Conservation (phyloP, 1,284 basidiomycete species). For the Quambalaria eucalypti region DNA sequence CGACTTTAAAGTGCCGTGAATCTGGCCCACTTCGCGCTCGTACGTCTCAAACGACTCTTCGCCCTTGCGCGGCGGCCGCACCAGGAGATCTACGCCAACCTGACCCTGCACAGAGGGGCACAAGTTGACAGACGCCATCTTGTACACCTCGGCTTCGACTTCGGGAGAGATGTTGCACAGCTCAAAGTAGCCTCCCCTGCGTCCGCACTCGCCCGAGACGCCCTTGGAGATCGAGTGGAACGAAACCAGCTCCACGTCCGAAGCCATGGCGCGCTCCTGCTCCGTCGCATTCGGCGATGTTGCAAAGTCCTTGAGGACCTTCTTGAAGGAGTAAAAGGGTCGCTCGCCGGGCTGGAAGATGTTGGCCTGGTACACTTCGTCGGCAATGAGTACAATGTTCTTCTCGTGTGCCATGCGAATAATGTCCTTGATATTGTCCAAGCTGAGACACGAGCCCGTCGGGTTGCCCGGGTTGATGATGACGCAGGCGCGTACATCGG, state of each 20-base stretch:
- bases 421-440: constrained; percentile 35
- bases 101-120: constrained; percentile 44
- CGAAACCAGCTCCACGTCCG: constrained; percentile 39
- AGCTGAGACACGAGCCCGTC: constrained; percentile 35
- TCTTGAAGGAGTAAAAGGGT: constrained; percentile 43
- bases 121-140: constrained; percentile 38
- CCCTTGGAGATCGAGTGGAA: constrained; percentile 45
- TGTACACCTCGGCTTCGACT: constrained; percentile 41
- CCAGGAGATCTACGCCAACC: constrained; percentile 43
- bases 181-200: constrained; percentile 44
- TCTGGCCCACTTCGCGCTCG: constrained; percentile 22
- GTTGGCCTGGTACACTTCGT: constrained; percentile 45
- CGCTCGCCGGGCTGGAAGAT: constrained; percentile 37
- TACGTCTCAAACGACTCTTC: constrained; percentile 35
- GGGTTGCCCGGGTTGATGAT: constrained; percentile 47
- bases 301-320: constrained; percentile 37
- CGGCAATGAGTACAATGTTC: constrained; percentile 38
- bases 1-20: constrained; percentile 27
- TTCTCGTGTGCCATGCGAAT: constrained; percentile 38
- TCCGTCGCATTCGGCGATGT: constrained; percentile 7
- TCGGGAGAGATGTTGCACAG: constrained; percentile 40
- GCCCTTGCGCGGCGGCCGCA: constrained; percentile 32
- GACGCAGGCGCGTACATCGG: constrained; percentile 36
- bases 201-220: constrained; percentile 41
- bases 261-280: constrained; percentile 25